Base-by-base conservation (phyloP, 306 rosid genomes). In the Vicia sativa region DNA sequence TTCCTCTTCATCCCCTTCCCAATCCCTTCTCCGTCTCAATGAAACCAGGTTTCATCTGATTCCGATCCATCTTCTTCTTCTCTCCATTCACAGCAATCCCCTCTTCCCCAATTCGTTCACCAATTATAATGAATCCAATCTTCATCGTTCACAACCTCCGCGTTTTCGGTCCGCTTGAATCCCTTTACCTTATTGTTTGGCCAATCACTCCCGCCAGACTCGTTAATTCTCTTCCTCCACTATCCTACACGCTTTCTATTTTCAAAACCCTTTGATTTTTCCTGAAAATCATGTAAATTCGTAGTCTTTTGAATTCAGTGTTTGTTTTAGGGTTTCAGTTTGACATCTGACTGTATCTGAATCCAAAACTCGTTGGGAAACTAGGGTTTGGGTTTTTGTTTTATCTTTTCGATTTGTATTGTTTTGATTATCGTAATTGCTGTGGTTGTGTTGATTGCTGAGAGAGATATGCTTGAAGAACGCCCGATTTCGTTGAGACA, bases 91-190 rank as follows among this genome's bases (percentile, higher is more conserved):
- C 16, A 2, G 4, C 2, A 11, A 26, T 2, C 13, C n/a, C 39
- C 11, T 4, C 11, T 18, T 9, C 11, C 62, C 55, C 13, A 1
- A 19, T 2, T 79, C 85, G 60, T 77, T 78, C 54, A 82, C 83
- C 86, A 28, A 78, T 78, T 62, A 65, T 74, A 48, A 60, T 72
- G 71, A 67, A 65, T 46, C 64, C 80, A 54, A 68, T 85, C 23
- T 72, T 78, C 25, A 52, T 77, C 73, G 76, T 62, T 7, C 87
- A 76, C 31, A 93, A 93, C 74, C 93, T 85, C 79, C 97, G 98
- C 42, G 97, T 84, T 19, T 83, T 87, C 11, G 98, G 98, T 76
- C 96, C 97, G 97, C 64, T 91, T 93, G 96, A 93, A 93, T 93
- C 98, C 98, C 13, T 89, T 89, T 23, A 26, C 87, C 96, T 19